Base-by-base conservation (phyloP, 2,329 filamentous ascomycete species). In the Aspergillus viridinutans region DNA sequence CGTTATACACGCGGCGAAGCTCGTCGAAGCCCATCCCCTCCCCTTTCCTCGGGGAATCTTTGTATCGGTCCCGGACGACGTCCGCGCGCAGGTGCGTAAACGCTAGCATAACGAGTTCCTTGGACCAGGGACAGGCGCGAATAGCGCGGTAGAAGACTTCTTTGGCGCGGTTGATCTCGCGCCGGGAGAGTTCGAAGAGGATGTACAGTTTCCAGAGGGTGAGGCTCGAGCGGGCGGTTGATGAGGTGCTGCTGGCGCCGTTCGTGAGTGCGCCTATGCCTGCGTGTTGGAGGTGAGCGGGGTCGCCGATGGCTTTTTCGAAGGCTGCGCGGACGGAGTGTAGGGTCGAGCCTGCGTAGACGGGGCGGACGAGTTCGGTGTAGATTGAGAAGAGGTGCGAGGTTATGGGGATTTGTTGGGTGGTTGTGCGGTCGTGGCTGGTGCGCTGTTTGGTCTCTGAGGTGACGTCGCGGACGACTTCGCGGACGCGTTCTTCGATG, bases 401-500 rank as follows among this genome's bases (percentile, higher is more conserved):
- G 0, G 79, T 74, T n/a, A 85, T 60, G 5, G 73, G 66, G 20
- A 69, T 50, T 62, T 57, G 40, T 49, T 66, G 59, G 29, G 55
- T 26, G 25, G 42, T 53, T 28, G 40, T 48, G 23, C 50, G 23
- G 56, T 55, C 45, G 49, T 57, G 10, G 25, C 45, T 56, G 48
- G 35, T 49, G 23, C 66, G 62, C 20, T 60, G 65, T 42, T 66
- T 61, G 7, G 67, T 66, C 17, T 52, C 25, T 6, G 64, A 62
- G 23, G 63, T 58, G n/a, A 69, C 59, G 35, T 76, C 70, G 21
- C 81, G 74, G 10, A 92, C 76, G 8, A 90, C 74, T 5, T 82
- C 79, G n/a, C 89, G 85, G 21, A 95, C 84, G 20, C 90, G 88
- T 64, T 95, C 90, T 59, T 91, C 84, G 54, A 94, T 81, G 25